Conservation (phyloP, 1,284 basidiomycete genomes). For the Sutorius eximius region DNA sequence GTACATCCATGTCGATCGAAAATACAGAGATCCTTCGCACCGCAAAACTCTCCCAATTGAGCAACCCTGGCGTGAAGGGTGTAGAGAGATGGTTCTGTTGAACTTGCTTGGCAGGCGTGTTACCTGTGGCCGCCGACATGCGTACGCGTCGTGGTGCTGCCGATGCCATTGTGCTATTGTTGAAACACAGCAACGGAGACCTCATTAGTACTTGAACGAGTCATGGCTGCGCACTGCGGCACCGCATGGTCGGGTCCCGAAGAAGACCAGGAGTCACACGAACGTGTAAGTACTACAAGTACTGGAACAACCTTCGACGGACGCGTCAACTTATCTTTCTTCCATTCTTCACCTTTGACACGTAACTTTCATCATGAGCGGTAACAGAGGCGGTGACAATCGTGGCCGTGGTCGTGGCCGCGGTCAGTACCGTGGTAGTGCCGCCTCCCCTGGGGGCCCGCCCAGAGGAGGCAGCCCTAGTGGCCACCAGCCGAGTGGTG, state of each 20-base stretch:
- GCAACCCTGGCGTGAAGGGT: no score
- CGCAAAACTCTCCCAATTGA: no score
- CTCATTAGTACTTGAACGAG: neutral
- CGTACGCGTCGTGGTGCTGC: neutral
- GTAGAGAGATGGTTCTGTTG: no score
- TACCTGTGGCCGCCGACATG: neutral
- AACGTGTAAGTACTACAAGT: conserved; percentile 3
- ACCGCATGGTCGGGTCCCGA: neutral
- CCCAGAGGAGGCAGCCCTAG: conserved; percentile 13
- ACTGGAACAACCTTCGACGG: neutral
- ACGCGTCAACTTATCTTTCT: neutral
- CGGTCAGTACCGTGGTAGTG: conserved; percentile 11
- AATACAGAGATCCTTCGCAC: no score
- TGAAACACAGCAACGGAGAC: neutral
- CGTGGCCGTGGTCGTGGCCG: conserved; percentile 29
- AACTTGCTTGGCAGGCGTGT: neutral
- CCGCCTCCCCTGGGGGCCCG: conserved; percentile 4
- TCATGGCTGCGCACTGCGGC: neutral
- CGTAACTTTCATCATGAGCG: conserved; percentile 18
- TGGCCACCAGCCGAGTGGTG: conserved; percentile 20
- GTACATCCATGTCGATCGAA: no score
- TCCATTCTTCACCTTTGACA: neutral
- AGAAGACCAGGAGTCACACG: neutral
- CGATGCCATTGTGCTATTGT: neutral
- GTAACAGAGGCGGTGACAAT: conserved; percentile 10